These are phyloP conservation scores for Prunus padus DNA, from an alignment of 306 rosid species.

Conservation along the genomic window DNA sequence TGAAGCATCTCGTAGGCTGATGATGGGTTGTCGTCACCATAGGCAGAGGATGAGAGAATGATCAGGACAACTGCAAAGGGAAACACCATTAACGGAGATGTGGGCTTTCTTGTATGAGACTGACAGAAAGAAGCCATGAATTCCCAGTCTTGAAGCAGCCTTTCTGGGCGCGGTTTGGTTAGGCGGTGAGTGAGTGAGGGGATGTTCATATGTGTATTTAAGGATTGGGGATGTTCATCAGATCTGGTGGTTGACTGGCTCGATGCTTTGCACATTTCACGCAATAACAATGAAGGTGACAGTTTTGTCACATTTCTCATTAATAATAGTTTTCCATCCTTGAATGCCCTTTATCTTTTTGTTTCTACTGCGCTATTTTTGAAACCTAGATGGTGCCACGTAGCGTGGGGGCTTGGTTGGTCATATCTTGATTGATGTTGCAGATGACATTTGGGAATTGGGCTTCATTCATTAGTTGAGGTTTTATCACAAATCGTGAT, in stretches of 20 bases:
- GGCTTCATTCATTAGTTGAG: too few species aligned
- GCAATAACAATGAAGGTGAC: background rate
- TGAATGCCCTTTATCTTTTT: background rate
- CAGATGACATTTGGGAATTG: too few species aligned
- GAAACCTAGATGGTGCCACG: background rate
- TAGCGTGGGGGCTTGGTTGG: background rate
- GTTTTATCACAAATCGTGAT: too few species aligned
- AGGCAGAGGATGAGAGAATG: constrained; percentile 15
- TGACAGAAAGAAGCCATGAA: background rate
- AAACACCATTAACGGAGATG: background rate
- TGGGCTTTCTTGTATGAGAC: background rate
- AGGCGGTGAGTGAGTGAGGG: too few species aligned
- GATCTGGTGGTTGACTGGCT: background rate
- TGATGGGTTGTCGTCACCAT: constrained; percentile 5
- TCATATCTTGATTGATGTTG: background rate
- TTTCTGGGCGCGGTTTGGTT: background rate
- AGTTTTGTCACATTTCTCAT: background rate
- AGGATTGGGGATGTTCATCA: background rate
- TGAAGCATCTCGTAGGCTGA: constrained; percentile 54
- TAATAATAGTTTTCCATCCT: background rate
- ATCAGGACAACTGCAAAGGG: background rate
- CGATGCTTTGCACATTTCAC: background rate
- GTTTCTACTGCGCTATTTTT: background rate
- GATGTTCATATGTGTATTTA: too few species aligned
- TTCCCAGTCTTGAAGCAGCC: background rate